Percentiles rank a stretch among this genome's conserved stretches.
Conservation (phyloP, 2,329 filamentous ascomycete species). For the Dryadomyces sulphureus region DNA sequence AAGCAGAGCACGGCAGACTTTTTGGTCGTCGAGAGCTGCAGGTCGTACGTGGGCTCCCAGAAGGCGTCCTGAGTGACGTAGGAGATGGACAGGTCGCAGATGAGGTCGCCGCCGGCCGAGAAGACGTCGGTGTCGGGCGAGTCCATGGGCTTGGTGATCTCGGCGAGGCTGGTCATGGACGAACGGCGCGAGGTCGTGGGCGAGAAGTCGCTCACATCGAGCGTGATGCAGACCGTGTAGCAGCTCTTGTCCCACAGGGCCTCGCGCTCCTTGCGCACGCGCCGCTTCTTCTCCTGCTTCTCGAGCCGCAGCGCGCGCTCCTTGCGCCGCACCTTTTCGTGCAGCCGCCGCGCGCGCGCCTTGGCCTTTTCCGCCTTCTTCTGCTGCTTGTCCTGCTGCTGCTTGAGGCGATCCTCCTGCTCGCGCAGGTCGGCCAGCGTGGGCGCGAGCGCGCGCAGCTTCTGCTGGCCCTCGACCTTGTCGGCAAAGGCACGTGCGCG, state of each 20-base stretch:
- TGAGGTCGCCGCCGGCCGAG: conserved; percentile 4
- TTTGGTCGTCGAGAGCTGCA: conserved; percentile 41
- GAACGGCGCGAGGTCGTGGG: conserved; percentile 31
- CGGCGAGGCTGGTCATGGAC: conserved; percentile 35
- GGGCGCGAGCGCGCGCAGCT: conserved; percentile 19
- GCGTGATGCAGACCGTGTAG: conserved; percentile 34
- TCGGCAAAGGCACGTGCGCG: conserved; percentile 27
- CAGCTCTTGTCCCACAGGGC: conserved; percentile 34
- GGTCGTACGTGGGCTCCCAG: conserved; percentile 48
- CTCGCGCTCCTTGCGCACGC: conserved; percentile 27
- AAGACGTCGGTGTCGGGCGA: conserved; percentile 11
- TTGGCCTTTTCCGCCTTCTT: conserved; percentile 16
- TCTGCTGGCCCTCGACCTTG: conserved; percentile 18
- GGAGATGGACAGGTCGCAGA: conserved; percentile 36
- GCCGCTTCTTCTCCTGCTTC: conserved; percentile 22
- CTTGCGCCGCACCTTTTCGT: conserved; percentile 20
- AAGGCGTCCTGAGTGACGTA: conserved; percentile 43
- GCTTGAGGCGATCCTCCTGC: conserved; percentile 18
- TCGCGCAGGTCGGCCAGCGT: conserved; percentile 18
- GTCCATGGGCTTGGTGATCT: conserved; percentile 33
- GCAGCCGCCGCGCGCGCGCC: conserved; percentile 21
- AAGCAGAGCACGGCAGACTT: conserved; percentile 41
- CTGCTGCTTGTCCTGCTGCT: conserved; percentile 12
- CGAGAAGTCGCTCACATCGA: conserved; percentile 28
- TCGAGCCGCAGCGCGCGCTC: conserved; percentile 15